Evolutionary conservation across 805 yeast species (phyloP).

Genomic region (Saturnispora besseyi): DNA sequence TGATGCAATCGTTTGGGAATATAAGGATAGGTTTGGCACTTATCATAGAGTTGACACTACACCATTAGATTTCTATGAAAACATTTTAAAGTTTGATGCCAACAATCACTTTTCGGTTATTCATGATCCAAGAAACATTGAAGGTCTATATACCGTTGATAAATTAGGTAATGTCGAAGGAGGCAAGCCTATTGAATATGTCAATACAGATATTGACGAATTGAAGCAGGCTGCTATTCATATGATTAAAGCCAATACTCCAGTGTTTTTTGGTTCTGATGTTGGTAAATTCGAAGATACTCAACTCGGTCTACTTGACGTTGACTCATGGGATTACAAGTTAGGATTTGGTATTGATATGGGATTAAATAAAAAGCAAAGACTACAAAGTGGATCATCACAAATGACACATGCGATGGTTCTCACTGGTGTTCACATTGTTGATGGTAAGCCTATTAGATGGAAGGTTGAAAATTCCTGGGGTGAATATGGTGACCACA

Average conservation of each 20-base stretch:
- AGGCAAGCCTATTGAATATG: slow-evolving; percentile 65
- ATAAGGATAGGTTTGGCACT: slow-evolving; percentile 60
- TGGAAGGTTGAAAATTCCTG: slow-evolving; percentile 77
- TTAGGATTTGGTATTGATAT: slow-evolving; percentile 39
- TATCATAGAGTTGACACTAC: slow-evolving; percentile 44
- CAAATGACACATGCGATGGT: slow-evolving; percentile 91
- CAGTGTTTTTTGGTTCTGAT: slow-evolving; percentile 84
- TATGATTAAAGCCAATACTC: slow-evolving; percentile 63
- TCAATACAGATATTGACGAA: slow-evolving; percentile 54
- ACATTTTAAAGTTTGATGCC: slow-evolving; percentile 45
- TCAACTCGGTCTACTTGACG: slow-evolving; percentile 60
- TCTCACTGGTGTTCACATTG: slow-evolving; percentile 68
- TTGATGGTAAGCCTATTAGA: slow-evolving; percentile 50
- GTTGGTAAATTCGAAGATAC: slow-evolving; percentile 68
- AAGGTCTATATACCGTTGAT: slow-evolving; percentile 64
- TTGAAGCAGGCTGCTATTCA: slow-evolving; percentile 57
- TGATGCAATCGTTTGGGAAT: slow-evolving; percentile 67
- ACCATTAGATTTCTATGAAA: slow-evolving; percentile 57
- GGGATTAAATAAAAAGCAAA: slow-evolving; percentile 28
- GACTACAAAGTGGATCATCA: slow-evolving; percentile 35
- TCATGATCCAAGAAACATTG: slow-evolving; percentile 75
- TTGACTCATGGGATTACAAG: slow-evolving; percentile 58
- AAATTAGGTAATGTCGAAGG: slow-evolving; percentile 67
- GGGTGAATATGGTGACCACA: slow-evolving; percentile 64
- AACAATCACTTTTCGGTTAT: slow-evolving; percentile 55